Conservation (phyloP, 495 filamentous ascomycete species). For the Evansstolkia leycettana region DNA sequence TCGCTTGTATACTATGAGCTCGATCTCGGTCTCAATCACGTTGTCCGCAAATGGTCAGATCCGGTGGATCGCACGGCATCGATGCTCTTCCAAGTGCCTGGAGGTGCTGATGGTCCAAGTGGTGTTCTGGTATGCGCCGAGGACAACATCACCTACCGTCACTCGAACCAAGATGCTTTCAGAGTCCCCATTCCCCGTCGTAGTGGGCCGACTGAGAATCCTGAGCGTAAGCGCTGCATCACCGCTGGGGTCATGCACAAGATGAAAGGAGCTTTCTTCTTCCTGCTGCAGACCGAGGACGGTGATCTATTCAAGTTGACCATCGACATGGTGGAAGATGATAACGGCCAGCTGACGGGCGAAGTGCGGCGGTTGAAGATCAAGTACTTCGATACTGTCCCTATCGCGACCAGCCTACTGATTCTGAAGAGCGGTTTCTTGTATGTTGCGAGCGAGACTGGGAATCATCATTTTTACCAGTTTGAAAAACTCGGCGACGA, state of each 20-base stretch:
- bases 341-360: constrained; percentile 60
- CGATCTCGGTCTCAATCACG: constrained; percentile 92
- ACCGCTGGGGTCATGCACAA: constrained; percentile 92
- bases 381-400: constrained; percentile 96
- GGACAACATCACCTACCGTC: constrained; percentile 88
- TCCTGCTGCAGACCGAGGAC: constrained; percentile 88
- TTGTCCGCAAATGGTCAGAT: constrained; percentile 91
- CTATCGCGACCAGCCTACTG: constrained; percentile 70
- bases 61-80: constrained; percentile 81
- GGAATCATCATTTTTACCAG: constrained; percentile 91
- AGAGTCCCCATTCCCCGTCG: constrained; percentile 82
- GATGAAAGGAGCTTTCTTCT: constrained; percentile 95
- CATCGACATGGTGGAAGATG: constrained; percentile 79
- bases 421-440: constrained; percentile 95
- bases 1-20: constrained; percentile 93
- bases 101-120: constrained; percentile 84
- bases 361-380: constrained; percentile 78
- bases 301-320: constrained; percentile 96
- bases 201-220: constrained; percentile 79
- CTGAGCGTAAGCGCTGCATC: constrained; percentile 75
- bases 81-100: constrained; percentile 90
- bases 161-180: constrained; percentile 82
- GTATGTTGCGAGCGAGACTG: constrained; percentile 83
- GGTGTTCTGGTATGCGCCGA: constrained; percentile 91
- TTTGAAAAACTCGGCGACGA: constrained; percentile 98